These are phyloP conservation scores for Gossypium trilobum DNA, from an alignment of 441 rosid species.

Conservation along the genomic window DNA sequence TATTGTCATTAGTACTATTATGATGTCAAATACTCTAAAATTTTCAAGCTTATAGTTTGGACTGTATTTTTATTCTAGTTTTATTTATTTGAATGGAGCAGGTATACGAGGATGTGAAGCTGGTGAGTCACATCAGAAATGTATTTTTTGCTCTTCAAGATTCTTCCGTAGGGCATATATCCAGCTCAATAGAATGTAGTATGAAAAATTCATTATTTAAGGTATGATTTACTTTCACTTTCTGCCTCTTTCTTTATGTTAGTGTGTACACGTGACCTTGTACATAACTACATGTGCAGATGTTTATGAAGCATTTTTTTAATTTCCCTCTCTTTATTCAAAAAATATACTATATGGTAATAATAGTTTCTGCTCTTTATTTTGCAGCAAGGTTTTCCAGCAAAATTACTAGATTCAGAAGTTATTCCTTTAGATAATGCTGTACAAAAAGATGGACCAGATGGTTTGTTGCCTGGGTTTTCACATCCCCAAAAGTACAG, in stretches of 20 bases:
- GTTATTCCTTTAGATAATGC: slow-evolving; percentile 36
- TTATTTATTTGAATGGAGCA: slow-evolving; percentile 36
- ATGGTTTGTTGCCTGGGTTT: slow-evolving; percentile 24
- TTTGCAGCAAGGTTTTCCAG: slow-evolving; percentile 45
- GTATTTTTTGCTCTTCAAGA: slow-evolving; percentile 51
- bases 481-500: slow-evolving; percentile 27
- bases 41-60: neutral
- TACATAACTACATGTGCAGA: neutral
- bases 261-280: neutral
- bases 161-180: slow-evolving; percentile 34
- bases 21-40: neutral
- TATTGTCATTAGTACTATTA: neutral
- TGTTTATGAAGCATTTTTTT: neutral
- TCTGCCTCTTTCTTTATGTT: slow-evolving; percentile 10
- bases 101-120: slow-evolving; percentile 57
- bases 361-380: slow-evolving; percentile 18
- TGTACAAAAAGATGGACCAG: slow-evolving; percentile 28
- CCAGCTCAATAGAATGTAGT: slow-evolving; percentile 30
- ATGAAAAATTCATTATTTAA: slow-evolving; percentile 34
- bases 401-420: slow-evolving; percentile 33
- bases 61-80: neutral
- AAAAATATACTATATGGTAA: neutral
- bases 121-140: slow-evolving; percentile 54
- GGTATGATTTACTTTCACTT: slow-evolving; percentile 32
- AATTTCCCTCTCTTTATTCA: neutral